A percentile compares a stretch with the other conserved stretches of the same genome.
Conservation (phyloP, 140 eudicot genomes). For the Anethum foeniculum region DNA sequence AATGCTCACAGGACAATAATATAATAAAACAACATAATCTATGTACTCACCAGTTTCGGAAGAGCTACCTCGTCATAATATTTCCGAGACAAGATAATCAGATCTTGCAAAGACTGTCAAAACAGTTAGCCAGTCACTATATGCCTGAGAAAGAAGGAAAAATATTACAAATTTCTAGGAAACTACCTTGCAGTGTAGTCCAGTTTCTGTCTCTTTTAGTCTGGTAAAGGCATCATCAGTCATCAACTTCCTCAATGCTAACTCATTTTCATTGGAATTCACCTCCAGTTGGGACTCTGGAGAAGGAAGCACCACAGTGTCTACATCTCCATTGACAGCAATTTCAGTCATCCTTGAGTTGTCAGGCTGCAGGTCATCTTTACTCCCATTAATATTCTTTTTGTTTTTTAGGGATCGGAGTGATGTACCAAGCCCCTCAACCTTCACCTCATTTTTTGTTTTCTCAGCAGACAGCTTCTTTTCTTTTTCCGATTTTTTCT, state of each 20-base stretch:
- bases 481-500: slow-evolving; percentile 85
- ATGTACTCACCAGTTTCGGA: slow-evolving; percentile 75
- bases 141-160: slow-evolving; percentile 6
- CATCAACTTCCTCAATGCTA: slow-evolving; percentile 44
- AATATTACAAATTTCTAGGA: slow-evolving; percentile 5
- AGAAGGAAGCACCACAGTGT: slow-evolving; percentile 31
- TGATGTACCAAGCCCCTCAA: slow-evolving; percentile 93
- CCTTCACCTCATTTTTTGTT: slow-evolving; percentile 79
- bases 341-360: slow-evolving; percentile 25
- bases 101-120: slow-evolving; percentile 82
- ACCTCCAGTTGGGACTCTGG: slow-evolving; percentile 42
- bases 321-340: slow-evolving; percentile 40
- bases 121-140: slow-evolving; percentile 23
- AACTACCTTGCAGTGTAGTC: slow-evolving; percentile 82
- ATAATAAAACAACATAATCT: slow-evolving; percentile 4
- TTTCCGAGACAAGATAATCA: slow-evolving; percentile 64
- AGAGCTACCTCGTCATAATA: slow-evolving; percentile 94
- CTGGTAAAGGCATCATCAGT: slow-evolving; percentile 80
- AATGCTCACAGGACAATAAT: slow-evolving; percentile 1
- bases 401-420: slow-evolving; percentile 79
- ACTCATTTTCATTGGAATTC: slow-evolving; percentile 42
- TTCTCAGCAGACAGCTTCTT: slow-evolving; percentile 72
- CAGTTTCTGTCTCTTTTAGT: slow-evolving; percentile 87
- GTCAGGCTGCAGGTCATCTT: slow-evolving; percentile 22
- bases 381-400: slow-evolving; percentile 49